These are phyloP conservation scores for Geosiphon pyriformis DNA, from an alignment of 192 early-diverging fungal genomes.

Conservation along the genomic window DNA sequence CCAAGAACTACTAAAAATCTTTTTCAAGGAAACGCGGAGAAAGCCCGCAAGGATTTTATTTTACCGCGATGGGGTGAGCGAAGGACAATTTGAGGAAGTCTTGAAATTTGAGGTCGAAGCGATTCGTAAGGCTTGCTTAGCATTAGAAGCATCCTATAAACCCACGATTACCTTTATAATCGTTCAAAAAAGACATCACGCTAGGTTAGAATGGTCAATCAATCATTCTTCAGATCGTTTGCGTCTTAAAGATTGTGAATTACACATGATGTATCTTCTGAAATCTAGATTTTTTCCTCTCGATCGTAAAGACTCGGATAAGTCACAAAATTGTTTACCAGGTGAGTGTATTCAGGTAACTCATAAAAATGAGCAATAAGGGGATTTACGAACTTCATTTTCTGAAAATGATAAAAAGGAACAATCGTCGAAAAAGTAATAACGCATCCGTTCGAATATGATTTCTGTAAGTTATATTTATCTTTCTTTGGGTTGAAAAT, in stretches of 20 bases:
- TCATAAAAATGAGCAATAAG: not conserved
- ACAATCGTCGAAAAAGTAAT: constrained; percentile 11
- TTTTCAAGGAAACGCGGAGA: constrained; percentile 59
- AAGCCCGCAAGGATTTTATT: constrained; percentile 73
- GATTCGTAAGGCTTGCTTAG: constrained; percentile 45
- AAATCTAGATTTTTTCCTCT: constrained; percentile 61
- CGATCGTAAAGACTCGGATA: constrained; percentile 50
- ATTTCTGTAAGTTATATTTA: too few relatives aligned
- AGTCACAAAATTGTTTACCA: constrained; percentile 69
- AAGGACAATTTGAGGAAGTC: constrained; percentile 52
- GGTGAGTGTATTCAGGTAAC: constrained; percentile 31
- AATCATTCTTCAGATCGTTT: not conserved
- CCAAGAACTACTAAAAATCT: constrained; percentile 59
- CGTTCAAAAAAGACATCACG: constrained; percentile 88
- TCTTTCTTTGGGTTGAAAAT: too few relatives aligned
- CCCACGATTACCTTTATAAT: constrained; percentile 80
- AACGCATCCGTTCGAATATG: constrained; percentile 5
- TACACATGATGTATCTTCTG: not conserved
- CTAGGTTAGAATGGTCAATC: constrained; percentile 37
- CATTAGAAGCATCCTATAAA: constrained; percentile 55
- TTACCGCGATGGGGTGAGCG: constrained; percentile 85
- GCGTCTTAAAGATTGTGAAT: not conserved
- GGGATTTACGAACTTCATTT: not conserved
- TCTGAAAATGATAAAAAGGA: constrained; percentile 41
- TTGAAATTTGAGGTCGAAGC: constrained; percentile 4